A percentile compares a stretch with the other conserved stretches of the same genome.
phyloP scores from a whole-genome alignment of 768 basidiomycete species.

The Ramaria rubella region DNA sequence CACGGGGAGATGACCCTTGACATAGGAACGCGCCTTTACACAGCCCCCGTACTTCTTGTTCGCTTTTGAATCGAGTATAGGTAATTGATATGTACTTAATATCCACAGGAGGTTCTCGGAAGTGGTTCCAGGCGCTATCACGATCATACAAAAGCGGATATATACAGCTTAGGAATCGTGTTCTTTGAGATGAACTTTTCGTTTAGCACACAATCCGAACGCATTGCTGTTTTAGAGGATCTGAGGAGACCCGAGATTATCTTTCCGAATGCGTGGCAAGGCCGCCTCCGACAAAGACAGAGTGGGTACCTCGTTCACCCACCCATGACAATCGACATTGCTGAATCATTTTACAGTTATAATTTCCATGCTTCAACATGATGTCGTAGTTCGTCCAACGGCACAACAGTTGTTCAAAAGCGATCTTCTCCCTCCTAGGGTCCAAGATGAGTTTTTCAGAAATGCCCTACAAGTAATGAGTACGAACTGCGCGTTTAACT shows the following conservation, averaged over 20 bases:
- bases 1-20: conserved; percentile 76
- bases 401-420: conserved; percentile 82
- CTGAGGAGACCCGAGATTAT: conserved; percentile 64
- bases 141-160: conserved; percentile 84
- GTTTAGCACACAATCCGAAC: conserved; percentile 77
- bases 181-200: conserved; percentile 96
- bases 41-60: conserved; percentile 63
- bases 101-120: conserved; percentile 5
- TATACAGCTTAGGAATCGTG: conserved; percentile 92
- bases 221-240: conserved; percentile 75
- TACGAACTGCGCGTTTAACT: conserved; percentile 25
- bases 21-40: conserved; percentile 88
- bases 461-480: conserved; percentile 72
- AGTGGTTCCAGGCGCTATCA: conserved; percentile 11
- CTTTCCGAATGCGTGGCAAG: conserved; percentile 76
- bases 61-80: background rate
- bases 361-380: conserved; percentile 72
- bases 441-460: conserved; percentile 85
- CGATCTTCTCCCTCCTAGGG: conserved; percentile 59
- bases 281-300: conserved; percentile 55
- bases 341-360: conserved; percentile 49
- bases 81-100: background rate
- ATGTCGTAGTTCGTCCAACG: conserved; percentile 68
- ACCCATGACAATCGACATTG: background rate
- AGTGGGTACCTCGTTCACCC: conserved; percentile 39